Conservation (phyloP, 768 basidiomycete genomes). For the Naganishia vaughanmartiniae region DNA sequence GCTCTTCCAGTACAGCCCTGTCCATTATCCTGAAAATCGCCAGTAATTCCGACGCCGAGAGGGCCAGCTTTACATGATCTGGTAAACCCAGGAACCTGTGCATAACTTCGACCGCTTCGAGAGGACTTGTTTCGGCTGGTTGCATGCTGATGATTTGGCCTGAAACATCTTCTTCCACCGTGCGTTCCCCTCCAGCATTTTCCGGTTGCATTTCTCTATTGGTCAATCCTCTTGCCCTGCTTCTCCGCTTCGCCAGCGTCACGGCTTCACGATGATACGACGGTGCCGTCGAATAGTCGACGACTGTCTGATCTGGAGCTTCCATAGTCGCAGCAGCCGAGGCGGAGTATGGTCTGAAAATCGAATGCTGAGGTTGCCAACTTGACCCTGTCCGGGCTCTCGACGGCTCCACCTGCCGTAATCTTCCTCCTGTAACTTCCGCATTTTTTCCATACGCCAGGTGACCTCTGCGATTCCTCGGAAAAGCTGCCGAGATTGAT, state of each 20-base stretch:
- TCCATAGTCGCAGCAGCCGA: slow-evolving; percentile 6
- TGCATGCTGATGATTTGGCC: not conserved
- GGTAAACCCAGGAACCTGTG: not conserved
- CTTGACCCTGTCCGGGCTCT: not conserved
- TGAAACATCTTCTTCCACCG: not conserved
- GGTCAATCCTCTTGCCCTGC: not conserved
- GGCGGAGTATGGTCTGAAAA: slow-evolving; percentile 7
- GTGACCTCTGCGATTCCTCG: not conserved
- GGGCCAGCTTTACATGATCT: not conserved
- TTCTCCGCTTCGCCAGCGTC: not conserved
- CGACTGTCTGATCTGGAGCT: not conserved
- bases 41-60: not conserved
- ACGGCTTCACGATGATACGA: not conserved
- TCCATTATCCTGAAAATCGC: not conserved
- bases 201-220: not conserved
- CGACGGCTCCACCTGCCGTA: not conserved
- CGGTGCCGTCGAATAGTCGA: not conserved
- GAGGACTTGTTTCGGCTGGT: not conserved
- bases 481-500: not conserved
- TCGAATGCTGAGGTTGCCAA: not conserved
- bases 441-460: no score
- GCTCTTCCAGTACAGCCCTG: slow-evolving; percentile 11
- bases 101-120: not conserved
- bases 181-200: not conserved
- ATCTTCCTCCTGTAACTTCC: not conserved